Conservation (phyloP, 371 early-diverging fungal genomes). For the Dinochytrium kinnereticum region DNA sequence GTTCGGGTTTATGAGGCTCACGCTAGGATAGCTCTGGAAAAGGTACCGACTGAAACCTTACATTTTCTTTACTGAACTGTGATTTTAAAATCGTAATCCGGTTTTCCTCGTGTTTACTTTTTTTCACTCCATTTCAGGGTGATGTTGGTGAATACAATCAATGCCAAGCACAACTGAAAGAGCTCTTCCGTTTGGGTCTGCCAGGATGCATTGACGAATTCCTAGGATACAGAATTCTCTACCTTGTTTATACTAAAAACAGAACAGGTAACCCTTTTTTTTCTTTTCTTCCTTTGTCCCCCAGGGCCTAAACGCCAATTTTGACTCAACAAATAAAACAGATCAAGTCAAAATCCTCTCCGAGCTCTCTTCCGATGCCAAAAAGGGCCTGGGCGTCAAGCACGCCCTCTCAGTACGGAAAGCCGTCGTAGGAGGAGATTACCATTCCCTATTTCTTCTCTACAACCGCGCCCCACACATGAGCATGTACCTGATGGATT, state of each 20-base stretch:
- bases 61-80: no score
- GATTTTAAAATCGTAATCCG: conserved; percentile 6
- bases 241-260: conserved; percentile 86
- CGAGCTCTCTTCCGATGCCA: conserved; percentile 67
- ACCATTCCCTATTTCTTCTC: conserved; percentile 78
- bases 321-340: no score
- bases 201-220: conserved; percentile 77
- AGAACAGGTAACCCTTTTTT: conserved; percentile 64
- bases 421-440: conserved; percentile 78
- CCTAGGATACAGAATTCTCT: conserved; percentile 85
- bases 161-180: conserved; percentile 91
- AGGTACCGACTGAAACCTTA: conserved; percentile 52
- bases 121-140: conserved; percentile 54
- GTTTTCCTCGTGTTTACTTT: background rate
- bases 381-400: conserved; percentile 60
- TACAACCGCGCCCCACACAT: conserved; percentile 82
- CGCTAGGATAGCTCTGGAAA: conserved; percentile 92
- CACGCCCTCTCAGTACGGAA: conserved; percentile 86
- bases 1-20: conserved; percentile 92
- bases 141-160: conserved; percentile 97
- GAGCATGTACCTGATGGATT: conserved; percentile 85
- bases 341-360: conserved; percentile 77
- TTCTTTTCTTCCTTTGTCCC: no score
- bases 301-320: background rate
- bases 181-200: conserved; percentile 74